Base-by-base conservation (phyloP, 768 basidiomycete species). In the Leucocoprinus birnbaumii region DNA sequence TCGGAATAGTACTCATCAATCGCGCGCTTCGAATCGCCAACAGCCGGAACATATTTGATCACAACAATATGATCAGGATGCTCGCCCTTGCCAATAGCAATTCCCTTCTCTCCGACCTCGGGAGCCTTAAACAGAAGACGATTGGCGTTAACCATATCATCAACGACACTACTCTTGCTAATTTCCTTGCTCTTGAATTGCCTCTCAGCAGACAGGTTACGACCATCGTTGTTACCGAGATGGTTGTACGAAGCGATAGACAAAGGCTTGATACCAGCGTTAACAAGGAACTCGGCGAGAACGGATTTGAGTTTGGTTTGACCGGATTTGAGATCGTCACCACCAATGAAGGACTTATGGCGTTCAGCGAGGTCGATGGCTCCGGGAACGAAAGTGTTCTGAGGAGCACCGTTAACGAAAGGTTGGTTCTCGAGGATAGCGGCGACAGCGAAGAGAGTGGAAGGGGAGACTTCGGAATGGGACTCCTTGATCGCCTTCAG, bases 131-230 rank as follows among this genome's bases (percentile, higher is more conserved):
- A 98, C 24, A 98, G 77, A 57, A 98, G 74, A 26, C 83, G 77
- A 74, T 98, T 98, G 41, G 92, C 87, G 55, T 84, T 83, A 52
- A 98, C 96, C 96, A 98, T 98, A 71, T 99, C 96, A 66, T 98
- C 96, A 37, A 97, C 95, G 58, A 98, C 95, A 62, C 85, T 90
- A 63, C 89, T 90, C 84, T 98, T 98, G 79, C 85, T 87, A 73
- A 98, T 98, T 77, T 98, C 96, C 84, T 98, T 98, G 79, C 87
- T 91, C 77, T 87, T 89, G 86, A 98, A 99, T 75, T 98, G 96
- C 58, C 78, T 78, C 68, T 93, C 91, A 5, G 92, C 89, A 50
- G 84, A 87, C 66, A 99, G 75, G 74, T 96, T 97, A 68, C 85
- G 84, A 9, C 95, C 95, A 65, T 98, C 96, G 70, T 99, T 98